These are phyloP conservation scores for Rubus parviflorus DNA, from an alignment of 306 rosid genomes.

Conservation along the genomic window DNA sequence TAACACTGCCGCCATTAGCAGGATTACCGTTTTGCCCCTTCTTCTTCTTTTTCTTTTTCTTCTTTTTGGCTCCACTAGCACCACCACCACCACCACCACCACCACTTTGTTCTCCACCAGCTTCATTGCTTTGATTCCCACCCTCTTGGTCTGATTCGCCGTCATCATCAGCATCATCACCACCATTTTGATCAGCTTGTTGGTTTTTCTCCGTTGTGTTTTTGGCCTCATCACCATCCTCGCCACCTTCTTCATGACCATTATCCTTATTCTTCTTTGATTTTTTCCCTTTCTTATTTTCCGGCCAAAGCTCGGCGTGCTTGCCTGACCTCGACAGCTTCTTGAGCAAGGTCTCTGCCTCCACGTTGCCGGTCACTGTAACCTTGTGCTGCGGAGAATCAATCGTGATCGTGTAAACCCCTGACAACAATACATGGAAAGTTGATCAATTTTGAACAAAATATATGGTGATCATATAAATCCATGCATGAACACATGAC, in stretches of 20 bases:
- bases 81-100: conserved; percentile 9
- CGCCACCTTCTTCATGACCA: conserved; percentile 23
- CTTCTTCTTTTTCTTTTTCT: conserved; percentile 77
- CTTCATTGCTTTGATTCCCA: conserved; percentile 21
- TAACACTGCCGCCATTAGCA: conserved; percentile 17
- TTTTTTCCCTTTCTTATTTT: conserved; percentile 47
- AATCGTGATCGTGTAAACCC: conserved; percentile 68
- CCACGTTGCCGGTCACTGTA: conserved; percentile 82
- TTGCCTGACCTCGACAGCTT: conserved; percentile 79
- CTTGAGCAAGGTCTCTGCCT: conserved; percentile 64
- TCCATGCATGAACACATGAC: neutral
- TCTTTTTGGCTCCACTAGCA: conserved; percentile 48
- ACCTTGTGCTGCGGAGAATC: conserved; percentile 84
- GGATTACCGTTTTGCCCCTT: conserved; percentile 34
- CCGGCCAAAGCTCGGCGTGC: conserved; percentile 71
- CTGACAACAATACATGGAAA: conserved; percentile 27
- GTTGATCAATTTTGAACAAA: neutral
- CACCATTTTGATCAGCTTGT: conserved; percentile 11
- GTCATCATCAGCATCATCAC: conserved; percentile 27
- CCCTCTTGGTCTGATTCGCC: conserved; percentile 23
- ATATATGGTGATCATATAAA: neutral
- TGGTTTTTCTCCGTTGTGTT: neutral
- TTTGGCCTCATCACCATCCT: conserved; percentile 10
- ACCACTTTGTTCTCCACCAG: conserved; percentile 21
- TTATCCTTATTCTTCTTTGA: conserved; percentile 41